Evolutionary conservation across 768 basidiomycete species (phyloP), one percentile per base, ranked within the genome.

Genomic region (Leccinum barrowsii): DNA sequence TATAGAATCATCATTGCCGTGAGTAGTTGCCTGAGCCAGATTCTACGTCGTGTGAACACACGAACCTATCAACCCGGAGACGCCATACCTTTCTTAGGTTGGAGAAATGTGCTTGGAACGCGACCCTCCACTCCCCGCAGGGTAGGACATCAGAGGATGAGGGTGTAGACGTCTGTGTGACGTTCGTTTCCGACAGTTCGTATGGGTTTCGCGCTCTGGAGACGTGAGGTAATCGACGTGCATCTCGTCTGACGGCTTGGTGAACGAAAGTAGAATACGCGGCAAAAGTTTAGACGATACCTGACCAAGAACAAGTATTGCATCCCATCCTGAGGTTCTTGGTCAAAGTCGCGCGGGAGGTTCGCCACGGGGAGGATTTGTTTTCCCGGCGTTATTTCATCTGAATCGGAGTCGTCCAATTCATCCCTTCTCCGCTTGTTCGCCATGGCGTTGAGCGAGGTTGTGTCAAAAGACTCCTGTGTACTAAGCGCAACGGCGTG

Each of bases 301-400:
- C 91, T 82, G 46, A 92, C 91, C 52, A 83, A 83, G 72, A 92
- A 92, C 46, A 93, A 77, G 70, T 93, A 92, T 65, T 92, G 80
- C 79, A 88, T 63, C 2, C 91, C 91, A 72, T 92, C 86, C 65
- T 73, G 70, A 0, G 91, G 90, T 51, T 79, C 80, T 24, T 77
- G 82, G 61, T 83, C 74, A 67, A 87, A 93, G 66, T 87, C 78
- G 19, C 74, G 68, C n/a, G 90, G 88, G 52, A 93, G 79, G 65
- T 85, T 80, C 19, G 91, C 90, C n/a, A 93, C 88, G 17, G 91
- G 91, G 3, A 93, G 78, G 24, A 82, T 87, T 72, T 91, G 90
- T 61, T 75, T 83, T 46, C 89, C 89, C 52, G 83, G 79, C 7
- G 78, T 70, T 15, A 81, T 76, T 52, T 86, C 84, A 0, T 89